A percentile compares a stretch with the other conserved stretches of the same genome.
Evolutionary conservation across 805 yeast species (phyloP).

Genomic region (Hanseniaspora vineae): DNA sequence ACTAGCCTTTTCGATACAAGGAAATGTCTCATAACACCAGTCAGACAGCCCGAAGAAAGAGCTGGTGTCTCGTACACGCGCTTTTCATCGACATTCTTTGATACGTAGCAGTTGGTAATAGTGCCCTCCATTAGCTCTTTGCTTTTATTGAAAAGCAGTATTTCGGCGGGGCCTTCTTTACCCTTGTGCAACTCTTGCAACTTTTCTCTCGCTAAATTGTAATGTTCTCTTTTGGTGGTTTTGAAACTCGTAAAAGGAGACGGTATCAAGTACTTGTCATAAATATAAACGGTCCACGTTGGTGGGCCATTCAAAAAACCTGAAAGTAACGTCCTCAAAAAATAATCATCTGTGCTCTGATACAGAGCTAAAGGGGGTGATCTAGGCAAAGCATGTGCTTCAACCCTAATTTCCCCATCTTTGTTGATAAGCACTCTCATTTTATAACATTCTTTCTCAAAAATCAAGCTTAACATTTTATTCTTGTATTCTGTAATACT

Average conservation of each 20-base stretch:
- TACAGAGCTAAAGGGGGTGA: not conserved
- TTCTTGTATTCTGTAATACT: not conserved
- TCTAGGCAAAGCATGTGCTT: constrained; percentile 22
- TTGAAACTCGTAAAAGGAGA: constrained; percentile 81
- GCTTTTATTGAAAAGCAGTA: constrained; percentile 50
- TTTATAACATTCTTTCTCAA: constrained; percentile 28
- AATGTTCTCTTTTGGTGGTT: constrained; percentile 60
- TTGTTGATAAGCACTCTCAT: constrained; percentile 33
- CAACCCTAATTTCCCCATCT: constrained; percentile 25
- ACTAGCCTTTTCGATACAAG: constrained; percentile 41
- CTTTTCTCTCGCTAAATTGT: constrained; percentile 48
- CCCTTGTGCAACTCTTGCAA: constrained; percentile 21
- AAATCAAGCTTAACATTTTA: constrained; percentile 12
- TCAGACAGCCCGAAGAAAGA: constrained; percentile 66
- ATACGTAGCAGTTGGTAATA: constrained; percentile 38
- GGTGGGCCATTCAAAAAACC: constrained; percentile 17
- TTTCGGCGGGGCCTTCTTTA: constrained; percentile 41
- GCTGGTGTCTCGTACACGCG: constrained; percentile 66
- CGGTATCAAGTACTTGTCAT: constrained; percentile 35
- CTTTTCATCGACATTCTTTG: constrained; percentile 33
- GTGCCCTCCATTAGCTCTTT: constrained; percentile 68
- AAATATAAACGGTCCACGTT: constrained; percentile 53
- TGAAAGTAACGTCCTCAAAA: constrained; percentile 15
- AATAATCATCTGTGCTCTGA: constrained; percentile 13
- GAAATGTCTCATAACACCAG: constrained; percentile 68